Evolutionary conservation across 2,329 filamentous ascomycete species (phyloP).

Genomic region (Endoconidiophora polonica): DNA sequence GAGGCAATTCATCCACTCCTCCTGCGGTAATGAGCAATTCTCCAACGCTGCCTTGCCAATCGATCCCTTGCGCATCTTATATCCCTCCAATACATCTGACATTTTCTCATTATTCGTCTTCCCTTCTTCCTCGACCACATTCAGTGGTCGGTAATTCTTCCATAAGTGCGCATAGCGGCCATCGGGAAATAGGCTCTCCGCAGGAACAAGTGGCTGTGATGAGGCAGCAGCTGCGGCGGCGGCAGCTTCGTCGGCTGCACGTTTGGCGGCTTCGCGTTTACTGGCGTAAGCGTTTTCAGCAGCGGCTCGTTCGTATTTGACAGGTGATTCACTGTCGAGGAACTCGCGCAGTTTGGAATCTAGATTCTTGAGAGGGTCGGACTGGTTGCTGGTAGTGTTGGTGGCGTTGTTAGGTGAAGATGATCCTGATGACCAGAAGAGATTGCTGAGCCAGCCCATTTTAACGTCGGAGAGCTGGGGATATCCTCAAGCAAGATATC

Average conservation of each 20-base stretch:
- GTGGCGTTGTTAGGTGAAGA: not conserved
- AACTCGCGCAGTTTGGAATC: conserved; percentile 74
- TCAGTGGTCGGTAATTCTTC: conserved; percentile 71
- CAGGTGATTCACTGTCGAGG: conserved; percentile 64
- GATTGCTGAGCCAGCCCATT: conserved; percentile 43
- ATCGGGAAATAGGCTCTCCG: conserved; percentile 38
- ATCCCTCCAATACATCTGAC: conserved; percentile 62
- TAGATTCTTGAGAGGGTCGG: conserved; percentile 52
- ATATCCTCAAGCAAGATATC: no score
- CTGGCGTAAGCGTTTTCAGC: conserved; percentile 13
- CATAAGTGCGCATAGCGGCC: conserved; percentile 70
- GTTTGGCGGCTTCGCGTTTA: conserved; percentile 3
- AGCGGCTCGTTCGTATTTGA: conserved; percentile 38
- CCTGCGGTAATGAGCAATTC: conserved; percentile 80
- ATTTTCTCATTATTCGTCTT: conserved; percentile 69
- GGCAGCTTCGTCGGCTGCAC: conserved; percentile 16
- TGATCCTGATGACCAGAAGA: conserved; percentile 26
- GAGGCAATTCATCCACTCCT: conserved; percentile 72
- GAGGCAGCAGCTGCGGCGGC: conserved; percentile 9
- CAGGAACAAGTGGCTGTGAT: conserved; percentile 24
- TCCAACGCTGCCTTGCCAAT: conserved; percentile 75
- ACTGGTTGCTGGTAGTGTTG: conserved; percentile 20
- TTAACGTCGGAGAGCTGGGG: not conserved
- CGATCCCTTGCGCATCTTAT: conserved; percentile 62
- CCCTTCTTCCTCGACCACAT: conserved; percentile 48